Evolutionary conservation across 108 stramenopile genomes (phyloP), one percentile per base, ranked within the genome.

Genomic region (Pseudonitzschia multiseries): DNA sequence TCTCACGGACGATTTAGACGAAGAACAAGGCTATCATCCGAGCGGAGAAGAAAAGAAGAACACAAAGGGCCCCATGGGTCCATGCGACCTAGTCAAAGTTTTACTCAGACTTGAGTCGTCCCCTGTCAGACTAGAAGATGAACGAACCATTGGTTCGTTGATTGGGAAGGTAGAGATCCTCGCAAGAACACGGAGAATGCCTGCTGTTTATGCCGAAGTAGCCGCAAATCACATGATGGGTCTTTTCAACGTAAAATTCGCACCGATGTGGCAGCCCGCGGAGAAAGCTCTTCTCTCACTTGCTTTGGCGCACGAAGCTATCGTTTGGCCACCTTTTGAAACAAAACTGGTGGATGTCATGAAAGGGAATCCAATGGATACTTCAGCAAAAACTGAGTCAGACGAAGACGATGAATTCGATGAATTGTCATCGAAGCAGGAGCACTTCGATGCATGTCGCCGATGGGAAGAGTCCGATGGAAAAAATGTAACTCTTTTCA

Each of bases 201-300:
- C 93, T 32, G 80, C 80, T 69, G 65, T 79, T 17, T 95, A 95
- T 64, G 91, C 91, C 40, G 91, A 91, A 54, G 85, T 84, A 50
- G 83, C 84, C 43, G 78, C 86, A 24, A 81, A 82, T 68, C 89
- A 95, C 62, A 87, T 95, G 87, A 26, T 95, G 43, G 94, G 94
- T 18, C 41, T 89, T 26, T 79, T 92, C 26, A 71, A 91, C 60
- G 69, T 92, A 0, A 95, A 92, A 72, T 95, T 95, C 69, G 73
- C 90, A 52, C 91, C 94, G 4, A 29, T 92, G 4, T 95, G 94
- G 94, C 78, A 74, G 54, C 78, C 76, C 42, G 86, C 86, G 43
- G 69, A 81, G 1, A 73, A 78, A 68, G 86, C 86, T 3, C 68
- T 91, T 24, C 78, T 75, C 53, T 79, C 87, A 17, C 81, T 95